These are phyloP conservation scores for Fusarium vanettenii DNA, from an alignment of 2,329 filamentous ascomycete species.

Conservation along the genomic window DNA sequence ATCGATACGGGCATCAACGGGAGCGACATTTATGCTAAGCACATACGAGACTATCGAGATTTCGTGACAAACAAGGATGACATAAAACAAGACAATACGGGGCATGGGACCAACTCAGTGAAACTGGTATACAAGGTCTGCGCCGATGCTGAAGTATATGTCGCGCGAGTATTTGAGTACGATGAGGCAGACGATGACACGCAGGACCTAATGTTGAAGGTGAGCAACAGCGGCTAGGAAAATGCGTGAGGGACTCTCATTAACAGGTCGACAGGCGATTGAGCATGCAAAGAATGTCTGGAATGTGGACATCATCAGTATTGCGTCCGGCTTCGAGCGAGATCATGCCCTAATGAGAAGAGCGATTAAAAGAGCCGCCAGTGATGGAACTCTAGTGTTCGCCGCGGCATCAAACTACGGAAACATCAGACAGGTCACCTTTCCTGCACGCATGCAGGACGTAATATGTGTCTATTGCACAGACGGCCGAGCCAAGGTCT, in stretches of 20 bases:
- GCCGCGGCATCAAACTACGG: constrained; percentile 23
- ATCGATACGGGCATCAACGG: neutral
- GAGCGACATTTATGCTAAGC: neutral
- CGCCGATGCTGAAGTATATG: constrained; percentile 8
- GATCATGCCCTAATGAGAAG: neutral
- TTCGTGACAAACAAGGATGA: constrained; percentile 5
- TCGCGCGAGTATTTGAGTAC: constrained; percentile 8
- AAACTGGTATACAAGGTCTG: constrained; percentile 7
- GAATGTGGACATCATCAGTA: constrained; percentile 19
- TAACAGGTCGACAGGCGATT: neutral
- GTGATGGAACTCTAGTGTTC: constrained; percentile 2
- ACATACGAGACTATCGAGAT: constrained; percentile 8
- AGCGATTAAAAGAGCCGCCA: constrained; percentile 4
- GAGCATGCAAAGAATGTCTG: constrained; percentile 1
- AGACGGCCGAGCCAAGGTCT: constrained; percentile 4
- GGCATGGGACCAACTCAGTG: constrained; percentile 9
- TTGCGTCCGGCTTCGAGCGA: constrained; percentile 15
- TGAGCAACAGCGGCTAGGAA: neutral
- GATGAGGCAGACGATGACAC: constrained; percentile 7
- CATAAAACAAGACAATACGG: constrained; percentile 2
- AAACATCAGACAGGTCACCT: constrained; percentile 13
- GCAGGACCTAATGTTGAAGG: constrained; percentile 13
- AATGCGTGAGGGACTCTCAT: too few relatives aligned
- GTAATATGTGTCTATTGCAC: constrained; percentile 19
- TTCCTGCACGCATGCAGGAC: constrained; percentile 15